A percentile compares a stretch with the other conserved stretches of the same genome.
phyloP scores from a whole-genome alignment of 305 asterid species.

The Fraxinus angustifolia region DNA sequence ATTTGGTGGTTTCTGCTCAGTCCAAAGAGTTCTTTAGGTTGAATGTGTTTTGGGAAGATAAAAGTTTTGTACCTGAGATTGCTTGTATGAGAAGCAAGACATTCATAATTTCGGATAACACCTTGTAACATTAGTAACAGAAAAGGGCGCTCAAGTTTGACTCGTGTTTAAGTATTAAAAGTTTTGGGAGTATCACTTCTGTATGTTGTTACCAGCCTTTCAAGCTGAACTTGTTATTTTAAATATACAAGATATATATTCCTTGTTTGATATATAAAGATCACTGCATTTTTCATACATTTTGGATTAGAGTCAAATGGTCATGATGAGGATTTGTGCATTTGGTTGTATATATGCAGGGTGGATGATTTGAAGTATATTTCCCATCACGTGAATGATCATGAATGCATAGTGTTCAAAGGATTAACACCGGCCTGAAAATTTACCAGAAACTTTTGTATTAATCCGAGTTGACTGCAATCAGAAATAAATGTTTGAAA shows the following conservation, averaged over 20 bases:
- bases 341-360: neutral
- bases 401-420: neutral
- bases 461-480: neutral
- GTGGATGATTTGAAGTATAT: neutral
- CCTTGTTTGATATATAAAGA: neutral
- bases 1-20: neutral
- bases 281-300: neutral
- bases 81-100: constrained; percentile 3
- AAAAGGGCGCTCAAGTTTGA: neutral
- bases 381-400: neutral
- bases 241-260: neutral
- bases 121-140: neutral
- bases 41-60: neutral
- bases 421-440: neutral
- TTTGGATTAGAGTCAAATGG: neutral
- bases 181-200: neutral
- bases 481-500: neutral
- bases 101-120: neutral
- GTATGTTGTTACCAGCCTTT: neutral
- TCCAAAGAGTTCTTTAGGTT: neutral
- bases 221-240: neutral
- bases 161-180: neutral
- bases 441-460: neutral
- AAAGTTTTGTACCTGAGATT: constrained; percentile 30
- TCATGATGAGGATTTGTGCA: neutral